A percentile compares a stretch with the other conserved stretches of the same genome.
Evolutionary conservation across 2,329 filamentous ascomycete species (phyloP).

Genomic region (Colletotrichum cordylinicola): DNA sequence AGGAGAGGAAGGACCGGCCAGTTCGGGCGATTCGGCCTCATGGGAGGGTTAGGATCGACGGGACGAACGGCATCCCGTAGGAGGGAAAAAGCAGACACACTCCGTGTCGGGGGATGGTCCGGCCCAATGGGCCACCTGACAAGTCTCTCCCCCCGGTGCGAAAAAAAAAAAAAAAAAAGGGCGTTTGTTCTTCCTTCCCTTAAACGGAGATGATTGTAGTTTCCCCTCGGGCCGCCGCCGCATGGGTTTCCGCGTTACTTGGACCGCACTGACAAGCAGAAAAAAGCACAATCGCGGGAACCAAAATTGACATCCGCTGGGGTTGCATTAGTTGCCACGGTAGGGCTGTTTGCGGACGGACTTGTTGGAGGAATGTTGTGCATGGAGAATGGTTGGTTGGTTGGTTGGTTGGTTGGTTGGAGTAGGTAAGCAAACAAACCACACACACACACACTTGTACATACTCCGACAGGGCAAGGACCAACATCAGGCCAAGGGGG

Average conservation of each 20-base stretch:
- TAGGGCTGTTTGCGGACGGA: not conserved
- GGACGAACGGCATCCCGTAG: not conserved
- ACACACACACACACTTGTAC: not conserved
- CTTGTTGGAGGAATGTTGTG: not conserved
- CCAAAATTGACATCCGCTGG: not conserved
- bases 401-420: not conserved
- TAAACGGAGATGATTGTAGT: not conserved
- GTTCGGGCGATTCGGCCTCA: not conserved
- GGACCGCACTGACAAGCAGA: not conserved
- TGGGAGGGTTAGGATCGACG: not conserved
- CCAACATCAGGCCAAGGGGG: not conserved
- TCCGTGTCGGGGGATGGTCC: not conserved
- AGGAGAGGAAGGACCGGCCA: not conserved
- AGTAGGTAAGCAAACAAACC: not conserved
- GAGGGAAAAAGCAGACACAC: not conserved
- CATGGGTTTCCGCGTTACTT: not conserved
- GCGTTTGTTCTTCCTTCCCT: not conserved
- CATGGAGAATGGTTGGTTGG: not conserved
- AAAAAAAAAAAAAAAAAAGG: not conserved
- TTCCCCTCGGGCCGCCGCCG: not conserved
- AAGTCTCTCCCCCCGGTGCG: not conserved
- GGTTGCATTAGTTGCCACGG: not conserved
- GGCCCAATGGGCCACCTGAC: not conserved
- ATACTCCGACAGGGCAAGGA: not conserved
- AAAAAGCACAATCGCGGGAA: not conserved